These are phyloP conservation scores for Alisma plantagoaquatica DNA, from an alignment of 106 monocot species.

Conservation along the genomic window DNA sequence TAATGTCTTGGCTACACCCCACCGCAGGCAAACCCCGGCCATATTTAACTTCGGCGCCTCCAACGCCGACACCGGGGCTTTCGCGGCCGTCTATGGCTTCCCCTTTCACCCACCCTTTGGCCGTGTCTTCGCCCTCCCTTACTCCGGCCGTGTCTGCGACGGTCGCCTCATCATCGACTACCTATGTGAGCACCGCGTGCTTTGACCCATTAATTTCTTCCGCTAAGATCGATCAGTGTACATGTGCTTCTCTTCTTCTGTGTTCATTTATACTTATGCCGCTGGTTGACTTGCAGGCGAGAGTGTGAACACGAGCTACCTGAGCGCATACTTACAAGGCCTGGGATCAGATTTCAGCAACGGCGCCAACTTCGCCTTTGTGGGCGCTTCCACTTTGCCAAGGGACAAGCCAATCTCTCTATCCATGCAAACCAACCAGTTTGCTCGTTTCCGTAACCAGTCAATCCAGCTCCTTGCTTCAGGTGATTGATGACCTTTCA, in stretches of 20 bases:
- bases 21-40: too few relatives aligned
- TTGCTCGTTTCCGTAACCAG: slow-evolving; percentile 34
- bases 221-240: too few relatives aligned
- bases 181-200: not conserved
- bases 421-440: slow-evolving; percentile 43
- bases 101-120: not conserved
- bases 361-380: slow-evolving; percentile 63
- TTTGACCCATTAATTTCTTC: too few relatives aligned
- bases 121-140: not conserved
- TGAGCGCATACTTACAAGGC: slow-evolving; percentile 58
- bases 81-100: not conserved
- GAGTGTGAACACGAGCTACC: slow-evolving; percentile 30
- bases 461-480: slow-evolving; percentile 22
- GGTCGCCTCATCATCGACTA: not conserved
- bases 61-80: not conserved
- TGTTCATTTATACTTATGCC: too few relatives aligned
- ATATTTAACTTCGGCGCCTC: too few relatives aligned
- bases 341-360: slow-evolving; percentile 39
- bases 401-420: slow-evolving; percentile 29
- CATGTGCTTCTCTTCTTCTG: too few relatives aligned
- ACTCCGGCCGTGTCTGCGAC: not conserved
- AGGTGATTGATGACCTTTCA: too few relatives aligned
- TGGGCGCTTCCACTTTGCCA: slow-evolving; percentile 38
- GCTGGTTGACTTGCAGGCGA: too few relatives aligned
- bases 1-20: too few relatives aligned